These are phyloP conservation scores for Cyclospora cayetanensis DNA, from an alignment of 169 alveolate genomes.

Conservation along the genomic window DNA sequence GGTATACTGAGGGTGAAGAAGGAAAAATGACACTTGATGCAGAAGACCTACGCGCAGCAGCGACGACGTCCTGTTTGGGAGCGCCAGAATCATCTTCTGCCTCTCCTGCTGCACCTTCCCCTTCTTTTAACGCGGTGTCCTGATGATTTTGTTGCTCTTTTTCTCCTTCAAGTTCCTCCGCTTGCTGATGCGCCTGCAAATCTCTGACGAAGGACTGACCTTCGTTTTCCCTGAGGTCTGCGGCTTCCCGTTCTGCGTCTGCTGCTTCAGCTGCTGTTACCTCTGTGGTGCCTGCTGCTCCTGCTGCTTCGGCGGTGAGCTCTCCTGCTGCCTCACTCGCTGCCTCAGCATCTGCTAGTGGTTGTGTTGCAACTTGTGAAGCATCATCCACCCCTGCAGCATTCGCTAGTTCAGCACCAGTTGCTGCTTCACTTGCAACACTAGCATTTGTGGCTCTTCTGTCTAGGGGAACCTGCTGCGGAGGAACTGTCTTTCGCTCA, in stretches of 20 bases:
- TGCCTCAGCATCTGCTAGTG: constrained; percentile 20
- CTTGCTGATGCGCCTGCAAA: constrained; percentile 1
- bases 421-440: too few relatives aligned
- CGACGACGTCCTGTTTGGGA: too few relatives aligned
- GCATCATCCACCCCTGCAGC: constrained; percentile 6
- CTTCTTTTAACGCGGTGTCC: background rate
- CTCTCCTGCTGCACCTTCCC: background rate
- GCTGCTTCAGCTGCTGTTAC: constrained; percentile 45
- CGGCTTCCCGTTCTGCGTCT: constrained; percentile 32
- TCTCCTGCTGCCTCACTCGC: constrained; percentile 12
- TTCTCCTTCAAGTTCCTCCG: background rate
- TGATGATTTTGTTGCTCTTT: background rate
- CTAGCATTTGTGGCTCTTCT: too few relatives aligned
- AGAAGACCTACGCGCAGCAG: too few relatives aligned
- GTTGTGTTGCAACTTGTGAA: background rate
- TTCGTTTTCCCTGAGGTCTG: background rate
- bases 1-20: too few relatives aligned
- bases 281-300: constrained; percentile 1
- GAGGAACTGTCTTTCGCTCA: too few relatives aligned
- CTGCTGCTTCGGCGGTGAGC: background rate
- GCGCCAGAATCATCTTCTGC: too few relatives aligned
- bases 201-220: background rate
- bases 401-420: background rate
- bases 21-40: too few relatives aligned
- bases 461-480: too few relatives aligned